phyloP scores from a whole-genome alignment of 129 eudicot genomes.

The Cynara cardunculus region DNA sequence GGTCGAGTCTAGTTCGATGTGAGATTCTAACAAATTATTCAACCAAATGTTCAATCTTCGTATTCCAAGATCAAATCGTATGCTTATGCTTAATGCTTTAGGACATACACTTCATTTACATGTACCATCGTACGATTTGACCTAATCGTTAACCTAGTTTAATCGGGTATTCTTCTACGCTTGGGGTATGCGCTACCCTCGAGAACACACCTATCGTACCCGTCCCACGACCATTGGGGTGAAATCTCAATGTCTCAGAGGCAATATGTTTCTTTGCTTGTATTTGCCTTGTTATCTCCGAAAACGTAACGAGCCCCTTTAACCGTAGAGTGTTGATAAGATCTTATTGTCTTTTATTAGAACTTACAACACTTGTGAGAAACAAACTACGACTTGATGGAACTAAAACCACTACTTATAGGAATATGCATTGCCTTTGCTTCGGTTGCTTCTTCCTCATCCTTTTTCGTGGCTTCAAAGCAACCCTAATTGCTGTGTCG shows the following conservation, averaged over 20 bases:
- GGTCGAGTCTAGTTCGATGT: background rate
- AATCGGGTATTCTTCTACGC: no score
- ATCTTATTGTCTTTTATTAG: background rate
- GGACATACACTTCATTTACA: background rate
- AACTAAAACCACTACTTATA: background rate
- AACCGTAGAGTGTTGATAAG: background rate
- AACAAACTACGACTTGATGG: background rate
- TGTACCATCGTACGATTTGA: no score
- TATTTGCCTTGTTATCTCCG: background rate
- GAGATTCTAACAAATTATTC: background rate
- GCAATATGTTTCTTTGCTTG: background rate
- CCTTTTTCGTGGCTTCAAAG: slow-evolving; percentile 53
- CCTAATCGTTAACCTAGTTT: no score
- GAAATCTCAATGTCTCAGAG: background rate
- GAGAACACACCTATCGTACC: background rate
- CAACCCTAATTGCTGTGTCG: slow-evolving; percentile 71
- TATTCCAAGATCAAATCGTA: background rate
- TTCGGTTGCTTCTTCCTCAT: slow-evolving; percentile 20
- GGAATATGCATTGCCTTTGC: background rate
- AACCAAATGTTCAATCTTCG: background rate
- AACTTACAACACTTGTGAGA: background rate
- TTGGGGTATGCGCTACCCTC: no score
- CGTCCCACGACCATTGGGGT: background rate
- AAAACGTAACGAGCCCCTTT: background rate
- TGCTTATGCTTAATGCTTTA: background rate